Conservation (phyloP, 108 stramenopile genomes). For the Cyclotella atomus region DNA sequence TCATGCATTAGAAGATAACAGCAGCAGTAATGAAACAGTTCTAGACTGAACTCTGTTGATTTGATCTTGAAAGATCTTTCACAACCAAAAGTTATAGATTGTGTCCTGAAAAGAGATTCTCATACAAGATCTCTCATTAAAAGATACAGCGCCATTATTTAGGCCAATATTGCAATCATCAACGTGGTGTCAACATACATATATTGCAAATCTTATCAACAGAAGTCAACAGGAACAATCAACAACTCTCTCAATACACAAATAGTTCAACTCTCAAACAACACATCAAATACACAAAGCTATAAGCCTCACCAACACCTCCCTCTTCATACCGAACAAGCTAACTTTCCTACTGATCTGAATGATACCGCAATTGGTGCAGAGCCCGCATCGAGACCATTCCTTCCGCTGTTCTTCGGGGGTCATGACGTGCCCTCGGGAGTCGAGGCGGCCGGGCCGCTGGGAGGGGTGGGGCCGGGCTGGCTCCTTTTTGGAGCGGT, state of each 20-base stretch:
- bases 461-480: slow-evolving; percentile 11
- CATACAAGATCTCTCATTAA: no score
- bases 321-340: slow-evolving; percentile 1
- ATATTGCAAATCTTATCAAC: no score
- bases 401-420: not conserved
- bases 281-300: not conserved
- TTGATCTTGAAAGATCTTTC: not conserved
- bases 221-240: no score
- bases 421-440: slow-evolving; percentile 9
- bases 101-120: no score
- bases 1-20: not conserved
- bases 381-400: slow-evolving; percentile 10
- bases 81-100: no score
- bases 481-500: not conserved
- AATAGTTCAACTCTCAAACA: not conserved
- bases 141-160: no score
- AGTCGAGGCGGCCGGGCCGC: not conserved
- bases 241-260: not conserved
- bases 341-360: not conserved
- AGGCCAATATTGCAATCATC: no score
- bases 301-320: slow-evolving; percentile 1
- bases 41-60: no score
- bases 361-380: slow-evolving; percentile 21
- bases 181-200: no score
- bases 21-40: no score